Conservation (phyloP, 1,284 basidiomycete genomes). For the Microbotryomycetes sp. region DNA sequence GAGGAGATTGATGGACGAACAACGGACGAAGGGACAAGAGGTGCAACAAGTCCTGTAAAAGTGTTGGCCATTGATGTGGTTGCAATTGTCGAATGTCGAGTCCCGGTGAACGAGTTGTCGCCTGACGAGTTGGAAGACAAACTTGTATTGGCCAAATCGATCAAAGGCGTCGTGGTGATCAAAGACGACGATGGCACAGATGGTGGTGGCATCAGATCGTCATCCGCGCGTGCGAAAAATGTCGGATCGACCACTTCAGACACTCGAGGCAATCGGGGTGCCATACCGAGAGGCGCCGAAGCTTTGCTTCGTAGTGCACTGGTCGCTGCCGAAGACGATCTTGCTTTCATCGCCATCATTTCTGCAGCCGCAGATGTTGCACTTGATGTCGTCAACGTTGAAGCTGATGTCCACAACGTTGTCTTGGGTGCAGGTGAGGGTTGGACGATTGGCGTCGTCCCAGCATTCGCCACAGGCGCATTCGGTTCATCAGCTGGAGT, state of each 20-base stretch:
- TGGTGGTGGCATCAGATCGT: constrained; percentile 1
- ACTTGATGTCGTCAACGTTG: constrained; percentile 3
- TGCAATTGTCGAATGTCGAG: not conserved
- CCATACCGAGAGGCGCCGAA: not conserved
- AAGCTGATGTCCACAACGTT: constrained; percentile 18
- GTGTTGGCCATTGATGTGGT: constrained; percentile 21
- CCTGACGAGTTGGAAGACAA: not conserved
- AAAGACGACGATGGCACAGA: not conserved
- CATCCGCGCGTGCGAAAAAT: constrained; percentile 13
- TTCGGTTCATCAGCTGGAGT: not conserved
- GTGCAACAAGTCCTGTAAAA: constrained; percentile 24
- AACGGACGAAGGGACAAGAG: constrained; percentile 13
- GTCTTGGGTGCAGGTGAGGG: constrained; percentile 8
- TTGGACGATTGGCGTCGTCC: not conserved
- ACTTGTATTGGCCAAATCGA: constrained; percentile 21
- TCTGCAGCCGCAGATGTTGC: constrained; percentile 20
- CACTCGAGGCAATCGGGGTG: constrained; percentile 1
- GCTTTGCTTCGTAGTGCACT: constrained; percentile 1
- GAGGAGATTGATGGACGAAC: not conserved
- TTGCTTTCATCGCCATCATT: constrained; percentile 22
- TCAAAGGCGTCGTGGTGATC: constrained; percentile 11
- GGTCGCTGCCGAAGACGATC: constrained; percentile 5
- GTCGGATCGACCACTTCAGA: constrained; percentile 14
- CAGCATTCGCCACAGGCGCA: no score
- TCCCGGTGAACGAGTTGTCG: constrained; percentile 1